A percentile compares a stretch with the other conserved stretches of the same genome.
phyloP scores from a whole-genome alignment of 2,329 filamentous ascomycete species.

The Xylaria sp. region DNA sequence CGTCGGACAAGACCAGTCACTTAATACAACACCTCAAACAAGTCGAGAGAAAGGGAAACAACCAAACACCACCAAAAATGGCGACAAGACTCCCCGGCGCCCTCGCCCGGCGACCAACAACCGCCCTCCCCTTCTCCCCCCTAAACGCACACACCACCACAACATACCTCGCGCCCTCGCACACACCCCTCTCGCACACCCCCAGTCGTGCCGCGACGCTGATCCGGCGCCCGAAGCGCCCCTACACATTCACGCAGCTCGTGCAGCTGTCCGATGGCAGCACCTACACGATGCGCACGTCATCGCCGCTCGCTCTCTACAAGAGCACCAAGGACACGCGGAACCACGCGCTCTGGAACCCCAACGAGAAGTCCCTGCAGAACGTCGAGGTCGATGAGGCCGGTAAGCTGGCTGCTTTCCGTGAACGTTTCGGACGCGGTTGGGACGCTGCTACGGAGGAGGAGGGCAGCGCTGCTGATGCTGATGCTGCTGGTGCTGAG shows the following conservation, averaged over 20 bases:
- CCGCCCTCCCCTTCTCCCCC: conserved; percentile 17
- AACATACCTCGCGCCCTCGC: conserved; percentile 14
- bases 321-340: conserved; percentile 71
- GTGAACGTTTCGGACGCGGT: conserved; percentile 72
- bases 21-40: conserved; percentile 5
- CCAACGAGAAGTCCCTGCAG: conserved; percentile 68
- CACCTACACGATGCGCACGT: conserved; percentile 74
- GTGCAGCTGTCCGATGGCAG: conserved; percentile 87
- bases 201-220: conserved; percentile 80
- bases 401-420: conserved; percentile 79
- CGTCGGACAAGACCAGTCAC: not conserved
- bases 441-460: conserved; percentile 55
- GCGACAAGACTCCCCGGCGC: conserved; percentile 32
- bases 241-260: conserved; percentile 96
- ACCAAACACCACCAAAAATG: conserved; percentile 23
- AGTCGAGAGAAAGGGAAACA: conserved; percentile 4
- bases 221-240: conserved; percentile 78
- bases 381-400: conserved; percentile 96
- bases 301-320: conserved; percentile 60
- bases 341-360: conserved; percentile 90
- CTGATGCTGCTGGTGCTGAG: conserved; percentile 22
- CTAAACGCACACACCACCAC: conserved; percentile 12
- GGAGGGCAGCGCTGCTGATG: conserved; percentile 7
- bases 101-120: conserved; percentile 30
- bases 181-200: conserved; percentile 32